Evolutionary conservation across 352 stramenopile genomes (phyloP).

Genomic region (Phytophthora colocasiae): DNA sequence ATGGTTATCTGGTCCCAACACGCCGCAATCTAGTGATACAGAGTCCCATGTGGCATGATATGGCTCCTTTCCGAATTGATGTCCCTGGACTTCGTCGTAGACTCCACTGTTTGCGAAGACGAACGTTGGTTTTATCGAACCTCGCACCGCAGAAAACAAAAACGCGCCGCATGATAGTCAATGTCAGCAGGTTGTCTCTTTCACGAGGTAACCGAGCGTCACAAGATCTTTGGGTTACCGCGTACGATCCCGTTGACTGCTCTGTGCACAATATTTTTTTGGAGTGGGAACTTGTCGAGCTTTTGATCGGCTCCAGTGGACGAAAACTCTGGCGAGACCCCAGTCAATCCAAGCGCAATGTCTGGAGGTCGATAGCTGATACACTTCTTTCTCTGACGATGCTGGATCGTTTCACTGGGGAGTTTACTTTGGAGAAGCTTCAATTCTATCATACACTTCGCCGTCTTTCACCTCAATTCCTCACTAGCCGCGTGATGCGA

Average conservation of each 20-base stretch:
- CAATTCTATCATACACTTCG: constrained; percentile 75
- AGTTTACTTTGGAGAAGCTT: constrained; percentile 73
- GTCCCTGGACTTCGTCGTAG: constrained; percentile 55
- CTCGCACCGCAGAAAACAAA: constrained; percentile 10
- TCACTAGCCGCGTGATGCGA: constrained; percentile 66
- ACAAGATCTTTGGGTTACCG: constrained; percentile 51
- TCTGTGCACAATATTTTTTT: constrained; percentile 64
- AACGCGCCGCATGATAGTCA: constrained; percentile 55
- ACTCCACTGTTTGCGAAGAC: constrained; percentile 51
- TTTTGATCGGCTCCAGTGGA: constrained; percentile 45
- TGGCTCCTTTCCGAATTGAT: constrained; percentile 38
- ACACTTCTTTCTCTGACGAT: constrained; percentile 61
- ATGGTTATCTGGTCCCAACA: constrained; percentile 50
- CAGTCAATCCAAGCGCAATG: constrained; percentile 19
- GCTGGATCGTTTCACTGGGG: constrained; percentile 76
- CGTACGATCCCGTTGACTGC: constrained; percentile 56
- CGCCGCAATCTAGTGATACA: constrained; percentile 60
- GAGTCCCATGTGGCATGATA: constrained; percentile 39
- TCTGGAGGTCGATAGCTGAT: constrained; percentile 43
- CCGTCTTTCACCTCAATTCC: constrained; percentile 54
- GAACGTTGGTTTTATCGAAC: constrained; percentile 44
- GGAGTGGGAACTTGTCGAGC: constrained; percentile 69
- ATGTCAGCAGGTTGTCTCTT: constrained; percentile 48
- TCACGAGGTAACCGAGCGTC: background rate
- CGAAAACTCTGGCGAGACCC: constrained; percentile 24